These are phyloP conservation scores for Chalciporus pseudorubinellus DNA, from an alignment of 768 basidiomycete species.

Conservation along the genomic window DNA sequence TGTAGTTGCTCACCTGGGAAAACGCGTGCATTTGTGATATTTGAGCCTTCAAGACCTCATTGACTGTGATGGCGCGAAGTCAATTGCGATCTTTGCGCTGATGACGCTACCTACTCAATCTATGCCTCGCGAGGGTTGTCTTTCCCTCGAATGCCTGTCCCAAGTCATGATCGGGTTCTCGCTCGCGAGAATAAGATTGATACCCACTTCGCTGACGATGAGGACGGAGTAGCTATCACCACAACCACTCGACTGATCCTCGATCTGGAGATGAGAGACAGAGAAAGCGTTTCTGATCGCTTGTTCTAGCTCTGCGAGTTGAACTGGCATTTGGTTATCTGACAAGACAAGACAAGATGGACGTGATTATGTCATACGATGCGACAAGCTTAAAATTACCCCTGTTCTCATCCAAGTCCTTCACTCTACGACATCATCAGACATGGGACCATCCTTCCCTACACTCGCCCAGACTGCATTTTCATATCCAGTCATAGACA, in stretches of 20 bases:
- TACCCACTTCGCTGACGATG: conserved; percentile 70
- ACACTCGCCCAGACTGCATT: conserved; percentile 20
- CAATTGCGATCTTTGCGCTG: neutral
- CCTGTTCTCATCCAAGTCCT: neutral
- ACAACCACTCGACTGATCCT: conserved; percentile 78
- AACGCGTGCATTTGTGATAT: conserved; percentile 86
- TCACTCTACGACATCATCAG: neutral
- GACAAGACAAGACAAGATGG: neutral
- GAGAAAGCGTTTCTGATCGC: conserved; percentile 63
- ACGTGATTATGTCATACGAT: conserved; percentile 1
- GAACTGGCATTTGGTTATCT: conserved; percentile 54
- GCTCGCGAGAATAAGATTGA: neutral
- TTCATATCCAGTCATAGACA: conserved; percentile 63
- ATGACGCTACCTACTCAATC: conserved; percentile 49
- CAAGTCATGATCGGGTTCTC: neutral
- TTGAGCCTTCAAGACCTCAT: conserved; percentile 68
- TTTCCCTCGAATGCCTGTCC: conserved; percentile 73
- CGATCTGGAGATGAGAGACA: conserved; percentile 66
- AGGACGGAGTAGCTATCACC: conserved; percentile 74
- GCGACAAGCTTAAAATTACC: too few species aligned
- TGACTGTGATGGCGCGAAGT: conserved; percentile 48
- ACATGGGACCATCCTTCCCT: conserved; percentile 16
- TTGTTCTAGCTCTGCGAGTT: conserved; percentile 51
- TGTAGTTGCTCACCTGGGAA: conserved; percentile 60
- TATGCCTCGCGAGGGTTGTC: conserved; percentile 73